Base-by-base conservation (phyloP, 108 stramenopile species). In the Seminavis robusta region DNA sequence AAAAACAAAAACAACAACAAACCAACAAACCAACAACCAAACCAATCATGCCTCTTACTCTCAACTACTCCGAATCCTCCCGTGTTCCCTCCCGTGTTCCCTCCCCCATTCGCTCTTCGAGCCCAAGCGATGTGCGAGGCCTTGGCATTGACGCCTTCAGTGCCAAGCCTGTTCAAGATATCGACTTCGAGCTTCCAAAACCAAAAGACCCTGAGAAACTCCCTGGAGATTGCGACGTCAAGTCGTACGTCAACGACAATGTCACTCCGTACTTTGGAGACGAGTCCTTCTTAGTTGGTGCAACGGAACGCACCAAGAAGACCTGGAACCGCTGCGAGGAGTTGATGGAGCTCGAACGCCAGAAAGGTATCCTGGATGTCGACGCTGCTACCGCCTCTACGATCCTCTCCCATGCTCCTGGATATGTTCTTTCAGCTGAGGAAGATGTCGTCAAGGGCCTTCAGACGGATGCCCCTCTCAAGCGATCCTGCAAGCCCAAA, bases 221-320 rank as follows among this genome's bases (percentile, higher is more conserved):
- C n/a, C 82, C 82, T 30, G 82, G 82, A 10, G 82, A 78, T 34
- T 83, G 82, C 61, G 61, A 79, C 47, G 78, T 83, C 51, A 79
- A 83, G 44, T 38, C 54, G 3, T 79, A 58, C 61, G 61, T 83
- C 24, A 15, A 52, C 7, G 62, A 65, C 0, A 47, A 79, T 43
- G 61, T 65, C 0, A 79, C 41, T 15, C 73, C 61, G 23, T 84
- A 80, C 69, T 21, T 61, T 36, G 83, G 83, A 19, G 77, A 76
- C 56, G 56, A 43, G 21, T 53, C 61, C 27, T 80, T 84, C 39
- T 55, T 84, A n/a, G 56, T 52, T 20, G 58, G 49, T 6, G 64
- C 83, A 19, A 84, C 83, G 5, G 63, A 57, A 39, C 67, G 79
- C 37, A 84, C 83, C 10, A 41, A 59, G 24, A 69, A 65, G 39